phyloP scores from a whole-genome alignment of 495 filamentous ascomycete species.

The Geoglossum glabrum region DNA sequence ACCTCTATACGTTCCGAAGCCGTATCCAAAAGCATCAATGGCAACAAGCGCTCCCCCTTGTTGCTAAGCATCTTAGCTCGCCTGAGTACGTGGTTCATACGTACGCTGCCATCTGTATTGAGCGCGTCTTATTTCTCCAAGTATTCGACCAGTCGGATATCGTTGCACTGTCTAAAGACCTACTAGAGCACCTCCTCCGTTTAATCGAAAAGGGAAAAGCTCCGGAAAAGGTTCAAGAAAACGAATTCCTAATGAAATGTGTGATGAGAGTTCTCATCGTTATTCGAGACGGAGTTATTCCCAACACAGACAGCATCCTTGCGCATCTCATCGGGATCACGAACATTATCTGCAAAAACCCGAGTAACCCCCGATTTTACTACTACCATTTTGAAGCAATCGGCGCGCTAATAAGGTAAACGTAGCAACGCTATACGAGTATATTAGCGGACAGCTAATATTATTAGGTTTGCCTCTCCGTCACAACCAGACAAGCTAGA shows the following conservation, averaged over 20 bases:
- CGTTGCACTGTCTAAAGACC: slow-evolving; percentile 57
- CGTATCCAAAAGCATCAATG: slow-evolving; percentile 72
- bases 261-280: slow-evolving; percentile 94
- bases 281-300: slow-evolving; percentile 53
- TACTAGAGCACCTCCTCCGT: slow-evolving; percentile 80
- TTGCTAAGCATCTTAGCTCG: slow-evolving; percentile 76
- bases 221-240: slow-evolving; percentile 89
- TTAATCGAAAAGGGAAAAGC: slow-evolving; percentile 63
- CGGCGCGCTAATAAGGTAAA: slow-evolving; percentile 75
- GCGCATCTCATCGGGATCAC: slow-evolving; percentile 69
- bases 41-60: slow-evolving; percentile 66
- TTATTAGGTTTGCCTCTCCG: slow-evolving; percentile 41
- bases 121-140: slow-evolving; percentile 68
- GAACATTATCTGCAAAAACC: slow-evolving; percentile 71
- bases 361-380: slow-evolving; percentile 93
- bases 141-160: slow-evolving; percentile 57
- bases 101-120: slow-evolving; percentile 85
- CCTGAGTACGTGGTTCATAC: slow-evolving; percentile 89
- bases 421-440: background rate
- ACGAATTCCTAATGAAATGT: slow-evolving; percentile 96
- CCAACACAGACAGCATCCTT: slow-evolving; percentile 53
- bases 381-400: slow-evolving; percentile 95
- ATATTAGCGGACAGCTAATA: background rate
- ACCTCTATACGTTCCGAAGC: slow-evolving; percentile 84
- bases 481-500: slow-evolving; percentile 54